Evolutionary conservation across 164 flowering plant genomes (phyloP).

Genomic region (Magnolia sinica): DNA sequence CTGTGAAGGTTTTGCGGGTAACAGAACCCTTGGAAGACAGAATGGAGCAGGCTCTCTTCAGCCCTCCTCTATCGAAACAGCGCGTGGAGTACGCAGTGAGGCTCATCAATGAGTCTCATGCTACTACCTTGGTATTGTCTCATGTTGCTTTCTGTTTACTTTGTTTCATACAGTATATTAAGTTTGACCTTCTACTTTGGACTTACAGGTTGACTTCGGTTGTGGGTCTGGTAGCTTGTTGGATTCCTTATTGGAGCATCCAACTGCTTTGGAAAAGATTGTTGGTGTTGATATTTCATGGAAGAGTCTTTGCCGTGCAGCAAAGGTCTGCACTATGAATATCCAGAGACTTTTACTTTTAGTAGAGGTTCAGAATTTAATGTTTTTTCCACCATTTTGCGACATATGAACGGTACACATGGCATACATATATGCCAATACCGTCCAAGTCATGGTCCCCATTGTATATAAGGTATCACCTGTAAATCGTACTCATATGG

Average conservation of each 20-base stretch:
- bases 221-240: constrained; percentile 94
- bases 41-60: constrained; percentile 95
- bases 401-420: neutral
- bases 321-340: constrained; percentile 53
- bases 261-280: constrained; percentile 60
- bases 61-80: constrained; percentile 94
- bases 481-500: neutral
- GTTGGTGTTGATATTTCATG: constrained; percentile 87
- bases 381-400: neutral
- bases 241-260: constrained; percentile 63
- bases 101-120: constrained; percentile 66
- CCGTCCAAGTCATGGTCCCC: neutral
- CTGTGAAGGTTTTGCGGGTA: constrained; percentile 56
- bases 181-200: neutral
- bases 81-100: constrained; percentile 83
- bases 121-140: constrained; percentile 61
- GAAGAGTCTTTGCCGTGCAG: constrained; percentile 80
- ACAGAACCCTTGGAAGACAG: constrained; percentile 86
- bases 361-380: neutral
- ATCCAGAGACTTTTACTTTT: neutral
- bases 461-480: neutral
- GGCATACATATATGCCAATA: neutral
- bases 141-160: neutral
- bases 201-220: constrained; percentile 84
- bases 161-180: neutral